These are phyloP conservation scores for Haplosporangium sp. DNA, from an alignment of 371 early-diverging fungal species.

Conservation along the genomic window DNA sequence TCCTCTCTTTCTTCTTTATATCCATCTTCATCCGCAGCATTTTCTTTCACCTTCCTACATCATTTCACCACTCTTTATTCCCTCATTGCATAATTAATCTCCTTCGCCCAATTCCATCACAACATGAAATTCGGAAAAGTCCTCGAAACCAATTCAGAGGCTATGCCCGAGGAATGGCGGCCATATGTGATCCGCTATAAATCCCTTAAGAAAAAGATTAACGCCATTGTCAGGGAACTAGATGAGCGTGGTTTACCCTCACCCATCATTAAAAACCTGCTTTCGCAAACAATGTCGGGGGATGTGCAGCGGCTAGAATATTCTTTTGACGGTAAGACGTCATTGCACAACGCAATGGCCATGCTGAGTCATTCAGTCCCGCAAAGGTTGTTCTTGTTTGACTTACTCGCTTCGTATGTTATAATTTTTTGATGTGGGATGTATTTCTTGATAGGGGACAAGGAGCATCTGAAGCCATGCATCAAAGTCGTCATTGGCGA, in stretches of 20 bases:
- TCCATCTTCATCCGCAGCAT: too few relatives aligned
- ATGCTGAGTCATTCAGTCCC: not conserved
- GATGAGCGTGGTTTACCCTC: conserved; percentile 67
- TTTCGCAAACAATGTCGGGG: conserved; percentile 46
- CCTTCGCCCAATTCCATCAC: not conserved
- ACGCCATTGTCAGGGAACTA: conserved; percentile 75
- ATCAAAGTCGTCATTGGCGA: conserved; percentile 48
- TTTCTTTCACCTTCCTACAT: too few relatives aligned
- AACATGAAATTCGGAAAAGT: conserved; percentile 83
- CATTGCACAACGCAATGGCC: conserved; percentile 5
- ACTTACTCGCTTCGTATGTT: not conserved
- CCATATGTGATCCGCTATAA: conserved; percentile 78
- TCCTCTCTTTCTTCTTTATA: too few relatives aligned
- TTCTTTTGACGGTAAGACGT: conserved; percentile 62
- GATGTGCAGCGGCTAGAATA: conserved; percentile 61
- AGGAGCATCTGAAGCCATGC: conserved; percentile 38
- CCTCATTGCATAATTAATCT: not conserved
- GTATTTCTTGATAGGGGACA: conserved; percentile 45
- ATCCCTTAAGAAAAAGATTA: conserved; percentile 71
- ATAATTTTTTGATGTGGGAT: conserved; percentile 20
- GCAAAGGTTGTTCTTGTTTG: not conserved
- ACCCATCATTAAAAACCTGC: conserved; percentile 60
- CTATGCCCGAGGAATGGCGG: conserved; percentile 76
- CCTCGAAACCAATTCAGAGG: conserved; percentile 71
- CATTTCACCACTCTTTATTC: too few relatives aligned